phyloP scores from a whole-genome alignment of 1,139 yeast species.

The Geotrichum bryndzae region DNA sequence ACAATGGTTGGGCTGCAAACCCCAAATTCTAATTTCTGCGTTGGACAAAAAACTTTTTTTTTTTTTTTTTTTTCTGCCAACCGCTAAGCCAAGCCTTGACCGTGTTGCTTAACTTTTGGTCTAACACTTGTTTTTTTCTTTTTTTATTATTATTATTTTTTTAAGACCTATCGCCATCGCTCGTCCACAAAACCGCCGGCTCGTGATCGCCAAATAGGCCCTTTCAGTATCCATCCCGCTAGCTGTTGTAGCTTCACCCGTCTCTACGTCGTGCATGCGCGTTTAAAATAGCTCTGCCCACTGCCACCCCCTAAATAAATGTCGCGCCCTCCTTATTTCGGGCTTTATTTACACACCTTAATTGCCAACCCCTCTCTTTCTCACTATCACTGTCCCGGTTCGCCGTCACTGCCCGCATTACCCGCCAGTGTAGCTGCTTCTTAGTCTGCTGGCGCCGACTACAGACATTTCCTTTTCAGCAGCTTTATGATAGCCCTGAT shows the following conservation, averaged over 20 bases:
- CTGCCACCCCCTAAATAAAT: not conserved
- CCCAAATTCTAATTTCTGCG: not conserved
- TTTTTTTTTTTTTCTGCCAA: not conserved
- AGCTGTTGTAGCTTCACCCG: not conserved
- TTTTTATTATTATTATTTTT: not conserved
- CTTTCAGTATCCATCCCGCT: not conserved
- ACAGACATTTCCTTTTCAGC: not conserved
- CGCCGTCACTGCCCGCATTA: no score
- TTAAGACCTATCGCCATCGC: not conserved
- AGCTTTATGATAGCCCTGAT: not conserved
- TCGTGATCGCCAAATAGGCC: not conserved
- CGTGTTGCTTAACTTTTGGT: not conserved
- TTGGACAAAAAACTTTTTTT: no score
- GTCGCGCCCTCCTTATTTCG: not conserved
- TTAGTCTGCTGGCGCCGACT: not conserved
- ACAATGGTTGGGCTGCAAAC: not conserved
- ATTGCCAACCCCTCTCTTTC: constrained; percentile 10
- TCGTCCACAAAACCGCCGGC: not conserved
- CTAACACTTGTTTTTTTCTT: not conserved
- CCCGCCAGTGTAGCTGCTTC: not conserved
- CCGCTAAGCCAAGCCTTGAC: constrained; percentile 4
- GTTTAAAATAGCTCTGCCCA: not conserved
- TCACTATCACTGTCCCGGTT: not conserved
- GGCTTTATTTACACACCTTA: not conserved
- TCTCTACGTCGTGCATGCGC: not conserved